Evolutionary conservation across 768 basidiomycete species (phyloP), one percentile per base, ranked within the genome.

Genomic region (Russula lepida): DNA sequence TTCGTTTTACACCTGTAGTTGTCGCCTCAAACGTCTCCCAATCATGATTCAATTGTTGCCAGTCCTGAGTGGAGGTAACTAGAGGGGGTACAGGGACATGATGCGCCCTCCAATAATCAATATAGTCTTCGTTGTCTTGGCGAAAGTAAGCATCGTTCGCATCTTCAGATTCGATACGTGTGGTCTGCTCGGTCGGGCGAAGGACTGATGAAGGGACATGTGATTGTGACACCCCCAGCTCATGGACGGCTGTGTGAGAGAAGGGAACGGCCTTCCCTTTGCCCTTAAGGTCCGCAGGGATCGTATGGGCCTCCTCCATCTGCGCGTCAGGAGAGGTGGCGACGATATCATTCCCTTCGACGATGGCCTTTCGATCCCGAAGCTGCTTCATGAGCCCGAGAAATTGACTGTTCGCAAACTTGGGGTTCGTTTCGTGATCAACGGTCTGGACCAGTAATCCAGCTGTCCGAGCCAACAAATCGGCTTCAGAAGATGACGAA

Each of bases 11-110:
- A 0, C 89, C 90, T 0, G 79, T 71, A 1, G 82, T 70, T 6
- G 85, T 88, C 1, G 88, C 89, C 69, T 92, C 91, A 58, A 89
- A 90, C 4, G 74, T 74, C 67, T 95, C 92, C 91, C 91, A 95
- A 60, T 86, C 84, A 12, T 74, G 71, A 71, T 92, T 89, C 63
- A 95, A 71, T 32, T 72, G 72, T 64, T 83, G 79, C 92, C 92
- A 94, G 54, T 77, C 77, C 6, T 60, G 30, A 30, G 48, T 28
- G 25, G 48, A 51, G 41, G 35, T 21, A 32, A 33, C 54, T 23
- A 49, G n/a, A 9, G 56, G 43, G 25, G 60, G 57, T n/a, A 51
- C 54, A 8, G 46, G 44, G 2, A 59, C 62, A 72, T 73, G 58
- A 35, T 74, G 73, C 53, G 79, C 74, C 46, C 75, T 76, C 84